phyloP scores from a whole-genome alignment of 169 alveolate genomes.

The Plasmodium malariae region DNA sequence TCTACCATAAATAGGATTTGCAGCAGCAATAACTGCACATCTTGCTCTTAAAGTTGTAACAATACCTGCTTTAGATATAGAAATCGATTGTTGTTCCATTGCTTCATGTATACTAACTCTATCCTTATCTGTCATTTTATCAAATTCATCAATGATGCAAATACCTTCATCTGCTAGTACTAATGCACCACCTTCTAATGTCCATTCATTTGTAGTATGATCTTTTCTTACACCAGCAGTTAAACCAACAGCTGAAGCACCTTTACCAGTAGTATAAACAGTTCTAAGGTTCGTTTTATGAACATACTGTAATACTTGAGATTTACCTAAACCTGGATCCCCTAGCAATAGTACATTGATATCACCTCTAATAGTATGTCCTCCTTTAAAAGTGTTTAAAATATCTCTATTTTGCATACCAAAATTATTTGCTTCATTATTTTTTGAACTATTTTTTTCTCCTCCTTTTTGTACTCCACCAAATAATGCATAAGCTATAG shows the following conservation, averaged over 20 bases:
- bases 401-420: constrained; percentile 80
- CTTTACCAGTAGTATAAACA: constrained; percentile 99
- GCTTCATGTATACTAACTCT: constrained; percentile 99
- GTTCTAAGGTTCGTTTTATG: constrained; percentile 97
- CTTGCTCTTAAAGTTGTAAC: constrained; percentile 98
- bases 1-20: constrained; percentile 97
- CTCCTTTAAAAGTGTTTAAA: constrained; percentile 93
- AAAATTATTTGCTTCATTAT: constrained; percentile 44
- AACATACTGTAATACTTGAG: constrained; percentile 98
- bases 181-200: constrained; percentile 99
- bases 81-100: constrained; percentile 99
- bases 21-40: constrained; percentile 99
- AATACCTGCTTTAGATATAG: constrained; percentile 99
- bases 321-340: constrained; percentile 99
- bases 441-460: constrained; percentile 62
- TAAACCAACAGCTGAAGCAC: constrained; percentile 99
- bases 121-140: constrained; percentile 99
- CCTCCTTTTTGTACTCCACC: constrained; percentile 94
- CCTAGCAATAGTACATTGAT: constrained; percentile 95
- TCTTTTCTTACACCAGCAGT: constrained; percentile 99
- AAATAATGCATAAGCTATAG: constrained; percentile 94
- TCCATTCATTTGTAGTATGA: constrained; percentile 98
- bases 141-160: constrained; percentile 99
- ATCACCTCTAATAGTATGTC: constrained; percentile 98
- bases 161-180: constrained; percentile 99